Evolutionary conservation across 2,329 filamentous ascomycete species (phyloP), one percentile per base, ranked within the genome.

Genomic region (Botryotinia convoluta): DNA sequence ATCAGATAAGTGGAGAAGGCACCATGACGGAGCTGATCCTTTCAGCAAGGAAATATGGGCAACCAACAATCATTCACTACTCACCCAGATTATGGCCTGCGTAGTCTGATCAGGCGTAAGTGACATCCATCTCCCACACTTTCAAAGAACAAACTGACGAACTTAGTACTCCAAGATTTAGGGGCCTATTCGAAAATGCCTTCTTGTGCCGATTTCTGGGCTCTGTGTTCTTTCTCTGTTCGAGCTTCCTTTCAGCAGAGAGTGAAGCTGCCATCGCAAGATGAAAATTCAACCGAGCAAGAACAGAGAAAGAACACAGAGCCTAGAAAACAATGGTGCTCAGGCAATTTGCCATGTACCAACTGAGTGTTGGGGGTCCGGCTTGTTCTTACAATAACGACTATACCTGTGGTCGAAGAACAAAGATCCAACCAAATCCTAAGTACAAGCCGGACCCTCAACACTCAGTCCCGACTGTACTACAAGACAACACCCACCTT

Each of bases 261-360:
- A 26, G 39, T 3, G 18, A 61, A 2, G 59, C 35, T 3, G 22
- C 26, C 0, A 29, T 63, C 0, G 37, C 26, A 9, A 8, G 60
- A n/a, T 16, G 6, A 20, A 45, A 3, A 4, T 32, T 45, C 18
- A 14, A 32, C 1, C 18, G 39, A 2, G 8, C 16, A 1, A 45
- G 39, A 45, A 64, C 9, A 22, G n/a, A 32, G n/a, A 61, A 61
- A 64, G 39, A 64, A 45, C 39, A 64, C 39, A 42, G 60, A 61
- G 37, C 60, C 26, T 42, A 9, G 37, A 63, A 10, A 16, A n/a
- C 14, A 3, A 22, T 39, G 14, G 37, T 51, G 26, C 48, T n/a
- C 48, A 14, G 48, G 22, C 26, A 42, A 63, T 29, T 10, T 5
- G 4, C 84, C 83, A 1, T 85, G 84, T 64, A 74, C 77, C 8